A percentile compares a stretch with the other conserved stretches of the same genome.
phyloP scores from a whole-genome alignment of 805 yeast genomes.

The Kodamaea fukazawae region DNA sequence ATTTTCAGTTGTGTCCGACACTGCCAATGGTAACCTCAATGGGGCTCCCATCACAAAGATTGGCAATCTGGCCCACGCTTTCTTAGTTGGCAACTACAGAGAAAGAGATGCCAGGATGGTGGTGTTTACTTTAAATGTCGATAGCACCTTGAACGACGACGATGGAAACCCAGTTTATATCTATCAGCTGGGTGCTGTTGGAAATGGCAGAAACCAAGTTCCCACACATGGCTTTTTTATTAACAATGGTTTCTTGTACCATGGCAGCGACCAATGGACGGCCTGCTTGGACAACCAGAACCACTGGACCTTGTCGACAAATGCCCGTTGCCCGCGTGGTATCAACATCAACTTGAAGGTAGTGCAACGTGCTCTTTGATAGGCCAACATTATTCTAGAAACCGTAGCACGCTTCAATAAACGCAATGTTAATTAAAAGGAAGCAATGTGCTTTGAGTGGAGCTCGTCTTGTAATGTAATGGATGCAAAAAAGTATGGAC shows the following conservation, averaged over 20 bases:
- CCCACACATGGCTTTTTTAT: conserved; percentile 1
- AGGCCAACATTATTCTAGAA: too few relatives aligned
- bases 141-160: not conserved
- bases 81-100: not conserved
- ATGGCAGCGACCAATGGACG: conserved; percentile 13
- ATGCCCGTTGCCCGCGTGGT: too few relatives aligned
- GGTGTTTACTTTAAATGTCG: not conserved
- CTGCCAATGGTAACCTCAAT: not conserved
- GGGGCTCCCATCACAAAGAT: not conserved
- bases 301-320: not conserved
- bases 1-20: not conserved
- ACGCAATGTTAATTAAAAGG: too few relatives aligned
- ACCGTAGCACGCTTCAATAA: too few relatives aligned
- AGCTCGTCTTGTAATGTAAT: too few relatives aligned
- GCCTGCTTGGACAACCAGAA: conserved; percentile 17
- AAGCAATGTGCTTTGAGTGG: too few relatives aligned
- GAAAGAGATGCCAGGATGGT: not conserved
- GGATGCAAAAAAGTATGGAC: conserved; percentile 39
- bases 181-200: not conserved
- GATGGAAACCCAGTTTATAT: not conserved
- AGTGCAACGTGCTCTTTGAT: too few relatives aligned
- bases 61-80: not conserved
- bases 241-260: not conserved
- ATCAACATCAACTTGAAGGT: too few relatives aligned
- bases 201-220: not conserved